These are phyloP conservation scores for Adansonia rubrostipa DNA, from an alignment of 441 rosid genomes.

Conservation along the genomic window DNA sequence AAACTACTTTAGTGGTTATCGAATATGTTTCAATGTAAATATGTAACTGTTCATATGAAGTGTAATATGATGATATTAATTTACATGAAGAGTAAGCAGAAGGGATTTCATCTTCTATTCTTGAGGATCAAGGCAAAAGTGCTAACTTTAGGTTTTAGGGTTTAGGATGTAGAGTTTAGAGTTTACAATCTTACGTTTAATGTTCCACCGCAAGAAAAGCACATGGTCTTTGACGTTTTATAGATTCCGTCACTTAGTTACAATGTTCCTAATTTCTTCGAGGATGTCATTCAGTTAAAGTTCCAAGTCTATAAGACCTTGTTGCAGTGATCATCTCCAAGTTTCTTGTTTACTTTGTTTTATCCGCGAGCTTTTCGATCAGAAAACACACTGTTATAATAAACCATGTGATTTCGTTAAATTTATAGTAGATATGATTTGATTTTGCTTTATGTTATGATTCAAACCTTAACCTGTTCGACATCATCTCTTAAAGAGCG, in stretches of 20 bases:
- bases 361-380: too few species aligned
- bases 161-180: too few species aligned
- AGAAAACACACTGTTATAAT: too few species aligned
- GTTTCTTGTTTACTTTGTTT: too few species aligned
- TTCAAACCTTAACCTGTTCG: too few species aligned
- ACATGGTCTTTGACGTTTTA: neutral
- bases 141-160: neutral
- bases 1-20: neutral
- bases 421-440: too few species aligned
- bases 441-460: too few species aligned
- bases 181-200: neutral
- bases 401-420: too few species aligned
- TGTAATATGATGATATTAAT: neutral
- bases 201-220: neutral
- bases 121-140: neutral
- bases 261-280: neutral
- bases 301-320: too few species aligned
- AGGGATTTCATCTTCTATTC: neutral
- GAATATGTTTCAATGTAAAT: neutral
- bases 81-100: neutral
- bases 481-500: too few species aligned
- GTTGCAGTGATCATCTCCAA: too few species aligned
- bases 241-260: neutral
- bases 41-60: neutral
- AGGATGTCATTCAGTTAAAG: too few species aligned